Evolutionary conservation across 2,329 filamentous ascomycete species (phyloP).

Genomic region (Parastagonospora nodorum): DNA sequence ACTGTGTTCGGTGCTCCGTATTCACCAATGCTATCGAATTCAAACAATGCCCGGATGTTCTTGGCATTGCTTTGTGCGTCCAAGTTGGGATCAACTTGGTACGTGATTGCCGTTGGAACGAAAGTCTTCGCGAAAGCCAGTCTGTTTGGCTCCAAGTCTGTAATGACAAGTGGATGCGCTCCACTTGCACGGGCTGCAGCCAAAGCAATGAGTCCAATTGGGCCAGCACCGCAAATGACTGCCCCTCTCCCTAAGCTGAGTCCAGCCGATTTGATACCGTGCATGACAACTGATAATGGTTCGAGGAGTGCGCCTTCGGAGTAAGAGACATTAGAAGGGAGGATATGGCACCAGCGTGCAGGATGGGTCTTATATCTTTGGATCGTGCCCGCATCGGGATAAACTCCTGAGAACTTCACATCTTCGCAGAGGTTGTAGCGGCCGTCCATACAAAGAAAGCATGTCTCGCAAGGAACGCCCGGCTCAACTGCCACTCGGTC

Average conservation of each 20-base stretch:
- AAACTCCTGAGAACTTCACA: constrained; percentile 66
- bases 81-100: constrained; percentile 56
- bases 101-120: constrained; percentile 60
- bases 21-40: constrained; percentile 49
- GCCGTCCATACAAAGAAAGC: constrained; percentile 64
- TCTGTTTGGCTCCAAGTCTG: constrained; percentile 63
- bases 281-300: constrained; percentile 66
- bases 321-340: constrained; percentile 63
- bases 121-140: constrained; percentile 64
- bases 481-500: constrained; percentile 71
- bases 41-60: constrained; percentile 61
- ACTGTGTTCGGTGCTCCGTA: constrained; percentile 64
- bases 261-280: constrained; percentile 61
- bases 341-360: constrained; percentile 57
- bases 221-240: constrained; percentile 64
- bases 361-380: constrained; percentile 67
- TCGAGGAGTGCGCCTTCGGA: constrained; percentile 67
- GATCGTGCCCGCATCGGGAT: constrained; percentile 64
- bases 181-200: constrained; percentile 66
- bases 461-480: constrained; percentile 66
- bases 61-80: constrained; percentile 57
- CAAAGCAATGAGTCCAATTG: constrained; percentile 67
- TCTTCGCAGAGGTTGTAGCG: constrained; percentile 69
- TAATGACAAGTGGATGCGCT: constrained; percentile 67
- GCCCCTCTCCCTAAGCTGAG: constrained; percentile 61